A percentile compares a stretch with the other conserved stretches of the same genome.
phyloP scores from a whole-genome alignment of 805 yeast species.

The Yamadazyma akitaensis region DNA sequence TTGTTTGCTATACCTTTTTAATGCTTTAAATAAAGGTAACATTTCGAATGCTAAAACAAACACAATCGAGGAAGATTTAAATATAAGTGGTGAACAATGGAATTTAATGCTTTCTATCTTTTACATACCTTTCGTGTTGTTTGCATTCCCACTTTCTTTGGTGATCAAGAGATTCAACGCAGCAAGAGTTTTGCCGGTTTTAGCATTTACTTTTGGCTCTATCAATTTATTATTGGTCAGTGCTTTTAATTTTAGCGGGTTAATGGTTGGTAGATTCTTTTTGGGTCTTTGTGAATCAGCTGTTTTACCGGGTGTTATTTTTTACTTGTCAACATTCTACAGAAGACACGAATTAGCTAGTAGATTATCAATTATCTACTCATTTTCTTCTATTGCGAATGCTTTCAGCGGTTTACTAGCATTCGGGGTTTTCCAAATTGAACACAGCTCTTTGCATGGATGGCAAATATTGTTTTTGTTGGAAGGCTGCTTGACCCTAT shows the following conservation, averaged over 20 bases:
- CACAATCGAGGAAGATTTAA: conserved; percentile 40
- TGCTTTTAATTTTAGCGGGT: conserved; percentile 37
- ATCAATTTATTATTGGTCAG: conserved; percentile 33
- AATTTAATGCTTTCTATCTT: conserved; percentile 44
- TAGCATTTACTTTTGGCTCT: conserved; percentile 45
- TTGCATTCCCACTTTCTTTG: conserved; percentile 42
- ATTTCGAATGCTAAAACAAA: conserved; percentile 50
- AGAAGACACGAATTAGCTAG: conserved; percentile 36
- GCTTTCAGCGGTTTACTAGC: conserved; percentile 39
- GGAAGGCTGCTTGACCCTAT: conserved; percentile 42
- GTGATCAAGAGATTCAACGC: conserved; percentile 41
- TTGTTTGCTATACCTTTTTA: conserved; percentile 46
- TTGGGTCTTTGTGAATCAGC: conserved; percentile 37
- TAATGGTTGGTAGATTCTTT: conserved; percentile 35
- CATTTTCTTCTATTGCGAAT: conserved; percentile 32
- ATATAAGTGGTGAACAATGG: conserved; percentile 42
- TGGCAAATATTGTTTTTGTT: conserved; percentile 48
- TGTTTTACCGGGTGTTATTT: conserved; percentile 38
- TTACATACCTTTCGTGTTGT: conserved; percentile 44
- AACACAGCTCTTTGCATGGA: conserved; percentile 33
- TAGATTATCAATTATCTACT: conserved; percentile 33
- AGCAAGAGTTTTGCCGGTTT: conserved; percentile 41
- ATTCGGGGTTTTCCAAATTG: conserved; percentile 37
- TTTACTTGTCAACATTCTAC: conserved; percentile 35
- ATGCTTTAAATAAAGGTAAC: conserved; percentile 48